A percentile compares a stretch with the other conserved stretches of the same genome.
These are phyloP conservation scores for Porphyridium purpureum DNA, from an alignment of 23 red algal genomes.

Conservation along the genomic window DNA sequence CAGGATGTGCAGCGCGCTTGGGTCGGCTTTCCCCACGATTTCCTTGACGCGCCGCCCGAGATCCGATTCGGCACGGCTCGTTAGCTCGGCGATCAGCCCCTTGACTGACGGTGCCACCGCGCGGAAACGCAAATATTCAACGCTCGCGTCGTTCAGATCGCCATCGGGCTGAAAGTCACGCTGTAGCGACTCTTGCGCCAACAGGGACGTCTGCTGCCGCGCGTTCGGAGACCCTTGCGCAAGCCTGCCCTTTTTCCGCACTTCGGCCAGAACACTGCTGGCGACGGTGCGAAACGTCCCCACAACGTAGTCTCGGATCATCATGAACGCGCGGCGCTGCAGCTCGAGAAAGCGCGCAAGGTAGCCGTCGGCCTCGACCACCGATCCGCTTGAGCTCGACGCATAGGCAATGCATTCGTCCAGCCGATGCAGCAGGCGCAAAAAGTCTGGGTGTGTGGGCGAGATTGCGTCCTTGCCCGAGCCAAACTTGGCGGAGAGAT, in stretches of 20 bases:
- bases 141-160: slow-evolving; percentile 54
- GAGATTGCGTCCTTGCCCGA: slow-evolving; percentile 19
- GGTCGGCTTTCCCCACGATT: neutral
- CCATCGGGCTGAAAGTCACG: slow-evolving; percentile 12
- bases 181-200: too few species aligned
- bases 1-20: neutral
- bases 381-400: slow-evolving; percentile 28
- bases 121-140: slow-evolving; percentile 61
- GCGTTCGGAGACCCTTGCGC: too few species aligned
- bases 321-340: slow-evolving; percentile 43
- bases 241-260: too few species aligned
- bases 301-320: slow-evolving; percentile 44
- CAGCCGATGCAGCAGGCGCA: slow-evolving; percentile 47
- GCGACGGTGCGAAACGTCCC: slow-evolving; percentile 2
- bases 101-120: slow-evolving; percentile 47
- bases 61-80: neutral
- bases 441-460: slow-evolving; percentile 34
- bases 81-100: slow-evolving; percentile 45
- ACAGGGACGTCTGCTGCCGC: too few species aligned
- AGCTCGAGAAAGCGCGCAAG: slow-evolving; percentile 58
- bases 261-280: neutral
- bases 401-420: slow-evolving; percentile 84
- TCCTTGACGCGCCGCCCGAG: neutral
- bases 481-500: slow-evolving; percentile 38
- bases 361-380: slow-evolving; percentile 70